Evolutionary conservation across 768 basidiomycete genomes (phyloP).

Genomic region (Porphyrellus cyaneotinctus): DNA sequence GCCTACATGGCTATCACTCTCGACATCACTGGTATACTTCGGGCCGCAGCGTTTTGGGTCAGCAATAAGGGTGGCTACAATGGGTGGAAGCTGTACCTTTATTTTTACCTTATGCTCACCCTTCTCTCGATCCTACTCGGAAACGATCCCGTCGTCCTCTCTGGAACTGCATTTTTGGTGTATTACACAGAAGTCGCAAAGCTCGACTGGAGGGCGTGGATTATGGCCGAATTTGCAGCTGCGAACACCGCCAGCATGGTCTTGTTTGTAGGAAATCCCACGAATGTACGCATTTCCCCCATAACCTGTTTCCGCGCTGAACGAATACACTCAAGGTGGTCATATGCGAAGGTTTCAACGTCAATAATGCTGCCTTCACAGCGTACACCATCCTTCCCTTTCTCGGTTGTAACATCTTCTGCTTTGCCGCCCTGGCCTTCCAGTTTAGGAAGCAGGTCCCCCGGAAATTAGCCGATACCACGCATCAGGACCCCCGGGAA

Average conservation of each 20-base stretch:
- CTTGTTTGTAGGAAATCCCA: slow-evolving; percentile 85
- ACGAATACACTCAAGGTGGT: slow-evolving; percentile 43
- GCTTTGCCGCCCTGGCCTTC: slow-evolving; percentile 51
- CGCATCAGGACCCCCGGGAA: slow-evolving; percentile 46
- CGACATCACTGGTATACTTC: slow-evolving; percentile 83
- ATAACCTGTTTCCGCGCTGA: not conserved
- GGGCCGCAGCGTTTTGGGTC: slow-evolving; percentile 87
- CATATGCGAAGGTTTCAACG: slow-evolving; percentile 78
- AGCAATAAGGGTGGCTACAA: slow-evolving; percentile 71
- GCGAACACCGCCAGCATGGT: slow-evolving; percentile 78
- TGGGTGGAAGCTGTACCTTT: slow-evolving; percentile 69
- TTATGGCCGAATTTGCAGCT: slow-evolving; percentile 72
- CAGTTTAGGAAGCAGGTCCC: slow-evolving; percentile 63
- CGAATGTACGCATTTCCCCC: slow-evolving; percentile 49
- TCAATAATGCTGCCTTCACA: slow-evolving; percentile 76
- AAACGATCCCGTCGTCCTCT: slow-evolving; percentile 91
- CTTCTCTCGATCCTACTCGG: slow-evolving; percentile 76
- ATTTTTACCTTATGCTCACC: slow-evolving; percentile 83
- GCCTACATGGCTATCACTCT: slow-evolving; percentile 92
- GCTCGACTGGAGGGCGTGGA: slow-evolving; percentile 57
- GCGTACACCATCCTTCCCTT: slow-evolving; percentile 84
- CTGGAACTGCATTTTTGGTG: slow-evolving; percentile 84
- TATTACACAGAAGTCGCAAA: slow-evolving; percentile 70
- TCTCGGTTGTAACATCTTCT: slow-evolving; percentile 60
- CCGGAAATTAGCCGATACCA: slow-evolving; percentile 35